A percentile compares a stretch with the other conserved stretches of the same genome.
Evolutionary conservation across 371 early-diverging fungal species (phyloP).

Genomic region (Modicella reniformis): DNA sequence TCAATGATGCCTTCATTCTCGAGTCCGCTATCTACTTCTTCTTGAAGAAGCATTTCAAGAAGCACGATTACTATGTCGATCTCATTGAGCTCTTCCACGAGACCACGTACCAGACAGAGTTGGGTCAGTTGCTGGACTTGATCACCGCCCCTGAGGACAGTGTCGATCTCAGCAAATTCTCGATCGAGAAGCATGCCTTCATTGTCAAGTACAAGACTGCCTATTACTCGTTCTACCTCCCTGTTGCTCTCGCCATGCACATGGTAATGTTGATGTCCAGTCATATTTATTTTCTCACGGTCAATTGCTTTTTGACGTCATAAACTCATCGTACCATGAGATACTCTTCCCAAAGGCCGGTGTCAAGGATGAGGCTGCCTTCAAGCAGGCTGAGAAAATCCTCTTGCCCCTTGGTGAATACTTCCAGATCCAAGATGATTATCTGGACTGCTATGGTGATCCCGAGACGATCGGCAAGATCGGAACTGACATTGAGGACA

Average conservation of each 20-base stretch:
- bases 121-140: constrained; percentile 96
- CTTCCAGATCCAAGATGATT: constrained; percentile 98
- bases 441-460: constrained; percentile 91
- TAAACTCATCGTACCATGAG: too few species aligned
- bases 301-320: too few species aligned
- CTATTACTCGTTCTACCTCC: constrained; percentile 98
- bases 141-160: constrained; percentile 95
- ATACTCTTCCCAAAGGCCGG: too few species aligned
- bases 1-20: constrained; percentile 95
- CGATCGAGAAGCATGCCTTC: constrained; percentile 88
- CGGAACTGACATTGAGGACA: constrained; percentile 97
- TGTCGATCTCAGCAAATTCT: constrained; percentile 89
- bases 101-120: constrained; percentile 94
- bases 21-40: constrained; percentile 90
- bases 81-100: constrained; percentile 94
- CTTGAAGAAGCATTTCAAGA: constrained; percentile 91
- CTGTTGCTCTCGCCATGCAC: constrained; percentile 93
- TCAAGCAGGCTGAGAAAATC: constrained; percentile 83
- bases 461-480: constrained; percentile 96
- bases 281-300: neutral
- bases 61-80: constrained; percentile 84
- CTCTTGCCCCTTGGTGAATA: constrained; percentile 95
- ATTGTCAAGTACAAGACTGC: constrained; percentile 97
- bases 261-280: constrained; percentile 64
- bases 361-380: constrained; percentile 77